Base-by-base conservation (phyloP, 805 yeast species). In the Scheffersomyces lignosus region DNA sequence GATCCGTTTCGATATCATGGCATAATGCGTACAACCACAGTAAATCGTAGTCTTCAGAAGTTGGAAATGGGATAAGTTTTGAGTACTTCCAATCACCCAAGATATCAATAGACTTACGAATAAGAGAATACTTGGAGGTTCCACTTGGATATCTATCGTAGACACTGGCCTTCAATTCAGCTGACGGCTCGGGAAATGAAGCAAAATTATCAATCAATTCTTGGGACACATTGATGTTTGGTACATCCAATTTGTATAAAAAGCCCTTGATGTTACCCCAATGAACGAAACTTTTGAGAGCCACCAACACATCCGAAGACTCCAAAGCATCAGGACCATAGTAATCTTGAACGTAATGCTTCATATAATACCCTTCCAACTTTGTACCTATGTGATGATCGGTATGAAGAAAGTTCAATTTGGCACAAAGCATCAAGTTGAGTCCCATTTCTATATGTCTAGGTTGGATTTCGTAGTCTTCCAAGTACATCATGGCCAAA, bases 301-400 rank as follows among this genome's bases (percentile, higher is more conserved):
- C 75, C 20, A 66, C 61, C 40, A 71, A 66, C 20, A 74, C 71
- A 28, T 66, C 73, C 0, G 55, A 58, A 31, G 72, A 65, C 6
- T 52, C 52, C 18, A 74, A 43, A 0, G 70, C 65, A 3, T 58
- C 69, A 4, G 45, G 53, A 5, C 77, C 78, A 39, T 63, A 73
- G 37, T 65, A 60, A 27, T 61, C 58, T 15, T 44, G 44, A 29
- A 75, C 64, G 22, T 62, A 61, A 32, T 60, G 55, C 25, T 63
- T 59, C 58, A 77, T 54, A 43, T 63, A 70, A 27, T 49, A 42
- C 0, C 80, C 78, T 38, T 75, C 78, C 15, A 75, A 51, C 34
- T 60, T 64, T n/a, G 77, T 71, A 36, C 77, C 71, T 14, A 73
- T 68, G 49, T 71, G 77, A 47, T 77, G 82, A 49, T 77, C 81